phyloP scores from a whole-genome alignment of 2,329 filamentous ascomycete genomes.

The Shiraia bambusicola region DNA sequence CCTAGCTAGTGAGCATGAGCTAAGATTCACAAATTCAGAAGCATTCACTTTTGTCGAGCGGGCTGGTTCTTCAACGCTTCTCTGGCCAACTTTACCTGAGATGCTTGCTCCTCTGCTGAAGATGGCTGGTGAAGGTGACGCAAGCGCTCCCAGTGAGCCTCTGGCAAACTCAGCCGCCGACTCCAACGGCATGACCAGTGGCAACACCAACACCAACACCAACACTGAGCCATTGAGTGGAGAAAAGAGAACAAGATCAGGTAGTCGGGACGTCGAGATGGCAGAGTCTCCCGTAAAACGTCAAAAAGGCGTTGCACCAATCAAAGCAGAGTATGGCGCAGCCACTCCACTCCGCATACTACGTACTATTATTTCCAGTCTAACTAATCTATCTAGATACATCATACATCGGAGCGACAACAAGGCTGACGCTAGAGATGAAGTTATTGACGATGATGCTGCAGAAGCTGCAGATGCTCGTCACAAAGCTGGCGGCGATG shows the following conservation, averaged over 20 bases:
- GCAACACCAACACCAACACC: constrained; percentile 26
- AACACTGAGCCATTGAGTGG: constrained; percentile 35
- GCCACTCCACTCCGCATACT: not conserved
- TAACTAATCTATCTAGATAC: constrained; percentile 35
- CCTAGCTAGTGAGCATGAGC: constrained; percentile 13
- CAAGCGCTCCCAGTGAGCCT: constrained; percentile 9
- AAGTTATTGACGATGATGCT: constrained; percentile 56
- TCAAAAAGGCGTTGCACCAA: constrained; percentile 62
- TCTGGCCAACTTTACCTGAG: not conserved
- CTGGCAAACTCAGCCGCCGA: constrained; percentile 15
- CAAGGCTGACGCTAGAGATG: constrained; percentile 25
- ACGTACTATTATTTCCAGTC: constrained; percentile 5
- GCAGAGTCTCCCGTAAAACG: constrained; percentile 31
- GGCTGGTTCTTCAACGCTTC: constrained; percentile 4
- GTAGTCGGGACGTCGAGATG: constrained; percentile 37
- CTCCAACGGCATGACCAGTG: constrained; percentile 21
- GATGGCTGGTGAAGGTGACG: constrained; percentile 13
- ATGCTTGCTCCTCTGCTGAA: not conserved
- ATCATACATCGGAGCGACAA: constrained; percentile 33
- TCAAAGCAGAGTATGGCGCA: constrained; percentile 68
- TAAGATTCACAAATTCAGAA: constrained; percentile 19
- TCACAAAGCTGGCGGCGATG: constrained; percentile 41
- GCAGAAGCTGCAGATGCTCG: constrained; percentile 57
- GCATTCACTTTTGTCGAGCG: constrained; percentile 1
- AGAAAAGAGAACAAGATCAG: constrained; percentile 35